These are phyloP conservation scores for Aspergillus carbonarius DNA, from an alignment of 2,329 filamentous ascomycete species.

Conservation along the genomic window DNA sequence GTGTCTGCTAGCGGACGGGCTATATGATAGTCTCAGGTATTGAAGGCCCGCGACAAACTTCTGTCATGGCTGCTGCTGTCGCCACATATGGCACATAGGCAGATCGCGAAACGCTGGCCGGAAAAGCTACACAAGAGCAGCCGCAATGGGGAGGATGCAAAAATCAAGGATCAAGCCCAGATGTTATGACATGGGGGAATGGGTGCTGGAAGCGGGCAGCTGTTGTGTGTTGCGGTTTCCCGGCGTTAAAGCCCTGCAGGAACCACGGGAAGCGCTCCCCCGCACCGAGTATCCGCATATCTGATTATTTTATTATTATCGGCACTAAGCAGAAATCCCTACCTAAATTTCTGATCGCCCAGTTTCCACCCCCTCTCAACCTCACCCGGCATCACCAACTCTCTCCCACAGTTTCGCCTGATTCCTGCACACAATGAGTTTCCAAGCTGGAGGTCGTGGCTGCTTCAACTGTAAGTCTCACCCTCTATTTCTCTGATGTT, in stretches of 20 bases:
- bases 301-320: slow-evolving; percentile 17
- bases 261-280: slow-evolving; percentile 17
- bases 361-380: slow-evolving; percentile 8
- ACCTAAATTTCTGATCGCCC: slow-evolving; percentile 19
- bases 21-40: not conserved
- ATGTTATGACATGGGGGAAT: too few relatives aligned
- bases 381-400: not conserved
- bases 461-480: slow-evolving; percentile 59
- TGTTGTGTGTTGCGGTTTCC: slow-evolving; percentile 1
- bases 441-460: slow-evolving; percentile 50
- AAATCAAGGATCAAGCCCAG: not conserved
- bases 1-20: not conserved
- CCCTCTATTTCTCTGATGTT: slow-evolving; percentile 4
- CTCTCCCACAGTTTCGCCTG: slow-evolving; percentile 10
- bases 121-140: not conserved
- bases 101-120: not conserved
- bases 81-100: not conserved
- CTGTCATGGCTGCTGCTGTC: not conserved
- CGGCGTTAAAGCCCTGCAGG: slow-evolving; percentile 15
- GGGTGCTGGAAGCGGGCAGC: not conserved
- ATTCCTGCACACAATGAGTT: slow-evolving; percentile 47
- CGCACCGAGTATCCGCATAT: slow-evolving; percentile 19
- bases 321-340: slow-evolving; percentile 18
- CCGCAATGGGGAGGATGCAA: not conserved
- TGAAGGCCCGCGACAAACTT: not conserved